Percentiles rank a stretch among this genome's conserved stretches.
Conservation (phyloP, 2,329 filamentous ascomycete genomes). For the Dissoconium aciculare region DNA sequence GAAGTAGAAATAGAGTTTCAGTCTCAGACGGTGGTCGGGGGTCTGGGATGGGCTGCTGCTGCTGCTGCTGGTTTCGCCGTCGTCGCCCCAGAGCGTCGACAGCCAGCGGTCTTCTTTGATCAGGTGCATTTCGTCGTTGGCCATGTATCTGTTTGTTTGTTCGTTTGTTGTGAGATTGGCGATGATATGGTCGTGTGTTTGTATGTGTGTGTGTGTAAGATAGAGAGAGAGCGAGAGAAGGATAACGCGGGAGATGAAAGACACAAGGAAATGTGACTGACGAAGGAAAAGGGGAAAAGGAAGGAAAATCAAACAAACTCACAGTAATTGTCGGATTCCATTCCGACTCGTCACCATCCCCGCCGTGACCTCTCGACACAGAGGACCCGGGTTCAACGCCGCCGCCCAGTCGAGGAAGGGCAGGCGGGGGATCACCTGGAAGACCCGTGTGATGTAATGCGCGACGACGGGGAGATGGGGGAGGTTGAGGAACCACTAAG, state of each 20-base stretch:
- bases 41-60: not conserved
- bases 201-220: too few relatives aligned
- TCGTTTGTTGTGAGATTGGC: too few relatives aligned
- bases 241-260: too few relatives aligned
- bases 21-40: slow-evolving; percentile 19
- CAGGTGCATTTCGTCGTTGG: slow-evolving; percentile 41
- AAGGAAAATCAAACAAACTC: slow-evolving; percentile 11
- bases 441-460: slow-evolving; percentile 26
- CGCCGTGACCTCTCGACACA: slow-evolving; percentile 31
- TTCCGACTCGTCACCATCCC: slow-evolving; percentile 34
- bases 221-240: too few relatives aligned
- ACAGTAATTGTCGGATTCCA: slow-evolving; percentile 42
- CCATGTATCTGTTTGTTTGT: slow-evolving; percentile 37
- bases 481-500: slow-evolving; percentile 6
- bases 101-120: slow-evolving; percentile 46
- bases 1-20: slow-evolving; percentile 44
- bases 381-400: slow-evolving; percentile 6
- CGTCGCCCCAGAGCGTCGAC: slow-evolving; percentile 45
- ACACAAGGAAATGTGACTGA: too few relatives aligned
- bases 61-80: not conserved
- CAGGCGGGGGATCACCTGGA: slow-evolving; percentile 31
- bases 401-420: slow-evolving; percentile 16
- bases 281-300: not conserved
- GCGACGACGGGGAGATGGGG: slow-evolving; percentile 32
- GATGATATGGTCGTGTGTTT: too few relatives aligned